These are phyloP conservation scores for Diospyros lotus DNA, from an alignment of 148 eudicot genomes.

Conservation along the genomic window DNA sequence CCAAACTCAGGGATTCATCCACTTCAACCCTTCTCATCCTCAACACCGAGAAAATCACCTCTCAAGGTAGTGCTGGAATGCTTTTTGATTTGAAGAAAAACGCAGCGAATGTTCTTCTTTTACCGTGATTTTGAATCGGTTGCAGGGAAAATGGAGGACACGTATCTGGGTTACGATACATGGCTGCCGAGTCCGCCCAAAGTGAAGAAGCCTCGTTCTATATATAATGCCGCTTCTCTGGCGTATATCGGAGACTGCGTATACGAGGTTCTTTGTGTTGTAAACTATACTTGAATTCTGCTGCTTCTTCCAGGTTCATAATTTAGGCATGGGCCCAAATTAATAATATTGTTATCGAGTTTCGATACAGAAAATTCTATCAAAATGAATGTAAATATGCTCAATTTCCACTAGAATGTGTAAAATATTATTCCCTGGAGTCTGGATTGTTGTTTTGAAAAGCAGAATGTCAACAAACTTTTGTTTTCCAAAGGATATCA, in stretches of 20 bases:
- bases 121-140: not conserved
- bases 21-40: slow-evolving; percentile 53
- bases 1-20: slow-evolving; percentile 20
- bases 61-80: slow-evolving; percentile 31
- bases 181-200: slow-evolving; percentile 81
- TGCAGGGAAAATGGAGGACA: slow-evolving; percentile 32
- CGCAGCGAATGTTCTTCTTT: not conserved
- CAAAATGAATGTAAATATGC: not conserved
- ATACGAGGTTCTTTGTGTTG: slow-evolving; percentile 47
- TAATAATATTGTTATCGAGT: not conserved
- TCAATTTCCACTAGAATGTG: not conserved
- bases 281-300: not conserved
- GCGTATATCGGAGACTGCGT: slow-evolving; percentile 88
- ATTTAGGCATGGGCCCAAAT: not conserved
- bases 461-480: not conserved
- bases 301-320: not conserved
- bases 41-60: slow-evolving; percentile 13
- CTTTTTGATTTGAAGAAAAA: not conserved
- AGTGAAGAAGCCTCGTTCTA: slow-evolving; percentile 77
- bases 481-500: not conserved
- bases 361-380: too few species aligned
- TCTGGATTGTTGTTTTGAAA: too few species aligned
- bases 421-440: not conserved
- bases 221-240: slow-evolving; percentile 74
- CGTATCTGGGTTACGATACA: slow-evolving; percentile 64